Base-by-base conservation (phyloP, 192 early-diverging fungal genomes). In the Coemansia sp. region DNA sequence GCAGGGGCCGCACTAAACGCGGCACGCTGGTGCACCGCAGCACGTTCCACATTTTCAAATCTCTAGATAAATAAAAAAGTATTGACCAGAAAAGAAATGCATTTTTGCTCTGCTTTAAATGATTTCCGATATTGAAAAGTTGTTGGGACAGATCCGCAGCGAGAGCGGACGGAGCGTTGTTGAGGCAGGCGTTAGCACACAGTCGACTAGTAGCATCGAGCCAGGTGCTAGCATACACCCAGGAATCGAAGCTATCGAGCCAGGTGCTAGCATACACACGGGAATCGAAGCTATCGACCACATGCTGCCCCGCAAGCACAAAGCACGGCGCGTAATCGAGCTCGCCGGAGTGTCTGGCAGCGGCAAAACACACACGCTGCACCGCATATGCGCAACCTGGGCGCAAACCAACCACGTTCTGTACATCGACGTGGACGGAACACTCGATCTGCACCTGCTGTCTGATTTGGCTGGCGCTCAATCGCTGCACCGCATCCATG, bases 281-380 rank as follows among this genome's bases (percentile, higher is more conserved):
- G 65, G 68, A 21, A 50, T 74, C 2, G 60, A 52, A 5, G 54
- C 65, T 0, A 31, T 80, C 11, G 71, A 69, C 59, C 40, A 44
- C 14, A 49, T 60, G 62, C 31, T 11, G 15, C 44, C 9, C 21
- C 10, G 5, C 47, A 17, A 8, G 11, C 34, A 20, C 20, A 4
- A 37, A 53, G 3, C 42, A 1, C 66, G 59, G 22, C 51, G 50
- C 1, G 26, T 80, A 12, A 44, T 80, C 14, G 77, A 80, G 59
- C 71, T 69, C 2, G 57, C 66, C 10, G 77, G 77, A 1, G 19
- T 31, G 20, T 50, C 77, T 4, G 77, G 68, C 38, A 74, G 77
- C 49, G 77, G 77, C 57, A 79, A 79, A 36, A 79, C 68, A 1
- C 77, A 79, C 19, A 36, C 54, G 17, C 54, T 73, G 12, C 72